Base-by-base conservation (phyloP, 768 basidiomycete species). In the Tephrocybe sp. region DNA sequence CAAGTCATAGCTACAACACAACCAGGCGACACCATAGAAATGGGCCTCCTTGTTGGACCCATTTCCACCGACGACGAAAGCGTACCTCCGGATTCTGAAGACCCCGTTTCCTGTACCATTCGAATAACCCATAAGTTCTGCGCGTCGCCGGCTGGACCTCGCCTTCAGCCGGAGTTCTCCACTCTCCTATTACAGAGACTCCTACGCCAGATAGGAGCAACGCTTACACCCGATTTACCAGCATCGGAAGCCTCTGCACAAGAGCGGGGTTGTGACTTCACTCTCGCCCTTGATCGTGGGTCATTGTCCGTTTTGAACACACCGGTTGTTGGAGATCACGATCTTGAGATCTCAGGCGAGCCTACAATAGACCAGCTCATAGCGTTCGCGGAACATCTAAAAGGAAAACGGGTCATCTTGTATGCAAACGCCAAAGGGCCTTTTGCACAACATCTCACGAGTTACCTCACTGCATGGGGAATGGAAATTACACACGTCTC, bases 401-500 rank as follows among this genome's bases (percentile, higher is more conserved):
- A 83, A 60, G 91, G 93, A 12, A 91, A 86, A 68, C 86, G 80
- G 57, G 94, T 88, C 0, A 82, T 80, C 0, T 69, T 99, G 22
- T 89, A 94, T 61, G 91, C 95, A 6, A 86, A 82, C 60, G 79
- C 91, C n/a, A 82, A 79, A 55, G 90, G 91, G 33, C 81, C 85
- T 2, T 99, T 97, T 61, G 94, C 94, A 0, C 89, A 88, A 44
- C 91, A 97, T 65, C 73, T 99, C 29, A 94, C 94, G 21, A 88
- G 88, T 57, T 97, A 95, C 67, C 76, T 99, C 50, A 90, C 89
- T 18, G 81, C 88, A 4, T 98, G 95, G 95, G 94, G 94, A 11
- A 80, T 97, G 84, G 91, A 95, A 59, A 85, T 97, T 36, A 84
- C 81, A 44, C 92, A 94, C 68, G 75, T 84, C 37, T 82, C 85